These are phyloP conservation scores for Arbutus unedo DNA, from an alignment of 148 eudicot genomes.

Conservation along the genomic window DNA sequence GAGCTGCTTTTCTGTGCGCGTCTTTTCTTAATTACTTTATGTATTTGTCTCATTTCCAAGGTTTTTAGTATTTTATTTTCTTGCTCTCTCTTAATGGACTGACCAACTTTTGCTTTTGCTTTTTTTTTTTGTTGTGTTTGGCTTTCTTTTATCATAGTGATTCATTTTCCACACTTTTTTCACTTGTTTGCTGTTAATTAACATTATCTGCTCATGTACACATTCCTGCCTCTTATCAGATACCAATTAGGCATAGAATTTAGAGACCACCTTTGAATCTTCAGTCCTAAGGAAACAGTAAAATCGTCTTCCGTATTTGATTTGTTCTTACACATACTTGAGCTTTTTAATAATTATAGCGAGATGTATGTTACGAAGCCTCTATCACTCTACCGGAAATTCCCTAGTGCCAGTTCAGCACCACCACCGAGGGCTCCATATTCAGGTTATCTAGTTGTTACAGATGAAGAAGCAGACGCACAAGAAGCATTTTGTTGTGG, in stretches of 20 bases:
- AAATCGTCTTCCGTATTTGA: not conserved
- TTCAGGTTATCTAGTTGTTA: slow-evolving; percentile 57
- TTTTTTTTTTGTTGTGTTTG: not conserved
- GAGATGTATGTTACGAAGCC: slow-evolving; percentile 72
- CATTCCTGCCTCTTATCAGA: not conserved
- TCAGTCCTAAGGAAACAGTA: not conserved
- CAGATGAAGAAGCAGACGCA: slow-evolving; percentile 67
- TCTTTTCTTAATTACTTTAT: slow-evolving; percentile 14
- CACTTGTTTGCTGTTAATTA: not conserved
- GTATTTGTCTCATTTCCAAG: not conserved
- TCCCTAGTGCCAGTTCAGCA: slow-evolving; percentile 43
- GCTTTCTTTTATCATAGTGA: not conserved
- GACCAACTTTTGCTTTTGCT: not conserved
- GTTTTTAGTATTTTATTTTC: not conserved
- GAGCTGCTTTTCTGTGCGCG: slow-evolving; percentile 1
- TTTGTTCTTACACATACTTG: not conserved
- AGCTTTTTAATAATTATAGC: not conserved
- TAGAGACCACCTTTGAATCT: slow-evolving; percentile 7
- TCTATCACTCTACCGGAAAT: slow-evolving; percentile 56
- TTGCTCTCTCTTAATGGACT: not conserved
- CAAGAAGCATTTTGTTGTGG: slow-evolving; percentile 59
- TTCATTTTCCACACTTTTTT: not conserved
- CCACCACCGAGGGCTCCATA: slow-evolving; percentile 52
- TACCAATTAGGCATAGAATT: not conserved
- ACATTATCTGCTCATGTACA: not conserved